A percentile compares a stretch with the other conserved stretches of the same genome.
Conservation (phyloP, 2,329 filamentous ascomycete species). For the Geosmithia putterillii region DNA sequence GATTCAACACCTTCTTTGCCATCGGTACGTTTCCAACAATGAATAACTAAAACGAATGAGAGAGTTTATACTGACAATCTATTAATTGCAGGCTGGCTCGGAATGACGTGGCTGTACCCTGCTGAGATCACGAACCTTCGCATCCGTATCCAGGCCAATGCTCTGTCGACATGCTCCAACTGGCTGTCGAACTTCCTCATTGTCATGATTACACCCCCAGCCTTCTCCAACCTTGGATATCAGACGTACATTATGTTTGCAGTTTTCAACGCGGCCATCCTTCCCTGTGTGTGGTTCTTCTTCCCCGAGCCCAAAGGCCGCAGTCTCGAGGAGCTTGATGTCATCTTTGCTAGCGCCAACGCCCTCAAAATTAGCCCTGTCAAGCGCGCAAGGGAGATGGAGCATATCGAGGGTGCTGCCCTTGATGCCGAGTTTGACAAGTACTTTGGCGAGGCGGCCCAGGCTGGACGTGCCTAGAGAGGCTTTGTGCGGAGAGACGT, state of each 20-base stretch:
- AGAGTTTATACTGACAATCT: too few relatives aligned
- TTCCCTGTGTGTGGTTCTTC: conserved; percentile 24
- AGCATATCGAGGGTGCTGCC: conserved; percentile 10
- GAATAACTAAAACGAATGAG: too few relatives aligned
- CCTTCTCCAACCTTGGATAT: conserved; percentile 39
- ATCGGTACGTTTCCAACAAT: conserved; percentile 6
- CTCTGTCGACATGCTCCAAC: conserved; percentile 36
- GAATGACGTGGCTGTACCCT: conserved; percentile 47
- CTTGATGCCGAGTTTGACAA: conserved; percentile 14
- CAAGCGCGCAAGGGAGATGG: conserved; percentile 13
- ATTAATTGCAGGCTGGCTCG: conserved; percentile 40
- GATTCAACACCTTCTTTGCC: conserved; percentile 51
- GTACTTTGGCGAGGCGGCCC: conserved; percentile 10
- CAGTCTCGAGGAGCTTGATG: conserved; percentile 15
- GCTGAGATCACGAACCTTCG: conserved; percentile 49
- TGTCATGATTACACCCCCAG: conserved; percentile 66
- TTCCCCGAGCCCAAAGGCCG: conserved; percentile 14
- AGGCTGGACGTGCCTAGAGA: neutral
- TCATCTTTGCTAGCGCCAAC: conserved; percentile 13
- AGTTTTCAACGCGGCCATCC: conserved; percentile 24
- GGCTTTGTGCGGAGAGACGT: too few relatives aligned
- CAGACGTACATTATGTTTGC: conserved; percentile 44
- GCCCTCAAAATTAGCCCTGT: conserved; percentile 12
- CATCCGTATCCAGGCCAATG: conserved; percentile 43
- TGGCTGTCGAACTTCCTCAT: conserved; percentile 25